Evolutionary conservation across 2,329 filamentous ascomycete species (phyloP), one percentile per base, ranked within the genome.

Genomic region (Penicillium janthinellum): DNA sequence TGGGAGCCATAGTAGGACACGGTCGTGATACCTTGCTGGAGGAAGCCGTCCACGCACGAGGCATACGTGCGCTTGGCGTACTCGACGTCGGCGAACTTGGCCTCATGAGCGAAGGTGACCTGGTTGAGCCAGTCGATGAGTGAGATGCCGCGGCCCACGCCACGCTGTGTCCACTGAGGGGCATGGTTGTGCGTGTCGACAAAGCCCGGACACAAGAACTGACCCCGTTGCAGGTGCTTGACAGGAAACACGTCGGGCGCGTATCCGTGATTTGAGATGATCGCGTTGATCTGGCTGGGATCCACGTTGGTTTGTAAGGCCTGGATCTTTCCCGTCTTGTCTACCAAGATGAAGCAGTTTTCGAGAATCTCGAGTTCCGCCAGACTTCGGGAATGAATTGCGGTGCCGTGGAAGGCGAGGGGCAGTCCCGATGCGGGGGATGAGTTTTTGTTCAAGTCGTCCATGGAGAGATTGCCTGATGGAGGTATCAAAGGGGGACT

Each of bases 171-270:
- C 77, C 78, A 83, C 72, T 83, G 81, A 2, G 87, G 87, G 0
- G 88, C 87, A 67, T 90, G 88, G 61, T 88, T 88, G 72, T 90
- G 88, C 1, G 86, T 89, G 75, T 90, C 87, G 55, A 90, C 77
- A 61, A 76, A 76, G 14, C 71, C 73, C 0, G 73, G 74, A 51
- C 69, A 67, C 20, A 76, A 57, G 50, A 76, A 75, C 34, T 75
- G 61, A 11, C 68, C 67, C 4, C 67, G 62, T 1, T 58, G 54
- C 2, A 77, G 68, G 52, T 66, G 61, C 55, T 70, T 72, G 20
- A 76, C 55, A 1, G 69, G 62, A 35, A 72, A 69, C 2, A 67
- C 63, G 14, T 69, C 62, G 3, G 67, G 68, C 2, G 70, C 64
- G 44, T 71, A 68, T 37, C 71, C 66, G 22, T 69, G 60, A 17